These are phyloP conservation scores for Lichtheimia ramosa DNA, from an alignment of 371 early-diverging fungal species.

Conservation along the genomic window DNA sequence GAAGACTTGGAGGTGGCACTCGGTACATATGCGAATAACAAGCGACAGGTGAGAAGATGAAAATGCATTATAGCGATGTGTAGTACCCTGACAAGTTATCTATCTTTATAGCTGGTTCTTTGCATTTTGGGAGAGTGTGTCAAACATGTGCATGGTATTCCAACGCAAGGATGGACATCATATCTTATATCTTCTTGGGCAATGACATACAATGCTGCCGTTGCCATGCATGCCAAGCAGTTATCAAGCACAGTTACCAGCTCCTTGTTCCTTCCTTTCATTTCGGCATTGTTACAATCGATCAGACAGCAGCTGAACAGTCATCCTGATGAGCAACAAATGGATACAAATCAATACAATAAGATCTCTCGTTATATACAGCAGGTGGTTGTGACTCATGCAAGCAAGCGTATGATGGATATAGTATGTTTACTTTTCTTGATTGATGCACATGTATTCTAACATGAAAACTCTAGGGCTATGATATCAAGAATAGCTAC, in stretches of 20 bases:
- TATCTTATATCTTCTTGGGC: constrained; percentile 3
- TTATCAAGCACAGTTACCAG: not conserved
- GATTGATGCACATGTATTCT: not conserved
- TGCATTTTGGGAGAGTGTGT: constrained; percentile 5
- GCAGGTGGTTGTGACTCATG: not conserved
- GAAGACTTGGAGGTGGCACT: not conserved
- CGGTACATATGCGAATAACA: not conserved
- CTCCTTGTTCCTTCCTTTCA: constrained; percentile 1
- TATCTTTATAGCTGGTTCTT: not conserved
- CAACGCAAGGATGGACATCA: constrained; percentile 5
- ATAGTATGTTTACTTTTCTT: not conserved
- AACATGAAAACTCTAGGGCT: not conserved
- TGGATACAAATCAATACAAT: not conserved
- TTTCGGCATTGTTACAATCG: not conserved
- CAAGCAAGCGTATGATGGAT: not conserved
- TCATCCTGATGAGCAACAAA: not conserved
- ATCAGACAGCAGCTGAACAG: not conserved
- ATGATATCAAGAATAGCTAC: not conserved
- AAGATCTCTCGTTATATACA: not conserved
- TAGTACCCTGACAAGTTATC: not conserved
- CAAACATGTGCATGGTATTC: constrained; percentile 7
- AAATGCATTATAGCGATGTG: not conserved
- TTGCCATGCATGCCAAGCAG: not conserved
- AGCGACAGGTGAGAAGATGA: not conserved
- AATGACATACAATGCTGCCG: constrained; percentile 2